Percentiles rank a stretch among this genome's conserved stretches.
Conservation (phyloP, 208 protist genomes). For the Trypanosoma rangeli region DNA sequence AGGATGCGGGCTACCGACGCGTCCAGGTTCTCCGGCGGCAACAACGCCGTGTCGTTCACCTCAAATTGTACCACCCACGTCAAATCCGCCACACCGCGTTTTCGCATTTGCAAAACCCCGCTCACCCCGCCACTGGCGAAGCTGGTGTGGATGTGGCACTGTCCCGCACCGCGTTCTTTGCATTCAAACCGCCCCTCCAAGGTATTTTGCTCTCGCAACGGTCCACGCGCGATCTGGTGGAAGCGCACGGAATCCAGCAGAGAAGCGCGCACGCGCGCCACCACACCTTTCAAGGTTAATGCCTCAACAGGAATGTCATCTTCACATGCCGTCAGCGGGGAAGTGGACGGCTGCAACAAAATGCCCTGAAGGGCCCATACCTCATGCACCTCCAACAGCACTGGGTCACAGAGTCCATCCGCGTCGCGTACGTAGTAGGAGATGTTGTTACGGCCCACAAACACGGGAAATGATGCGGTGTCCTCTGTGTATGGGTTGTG, state of each 20-base stretch:
- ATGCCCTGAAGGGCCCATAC: conserved; percentile 77
- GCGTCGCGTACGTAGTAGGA: conserved; percentile 69
- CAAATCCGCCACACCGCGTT: conserved; percentile 60
- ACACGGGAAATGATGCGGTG: conserved; percentile 38
- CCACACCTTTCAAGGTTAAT: conserved; percentile 39
- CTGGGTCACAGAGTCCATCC: conserved; percentile 78
- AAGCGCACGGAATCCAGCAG: conserved; percentile 11
- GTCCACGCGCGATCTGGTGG: neutral
- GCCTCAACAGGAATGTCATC: conserved; percentile 45
- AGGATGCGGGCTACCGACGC: conserved; percentile 36
- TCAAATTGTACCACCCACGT: conserved; percentile 50
- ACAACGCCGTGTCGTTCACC: conserved; percentile 20
- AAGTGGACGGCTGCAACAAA: conserved; percentile 30
- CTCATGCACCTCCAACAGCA: conserved; percentile 59
- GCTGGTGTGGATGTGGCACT: neutral
- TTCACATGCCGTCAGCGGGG: conserved; percentile 54
- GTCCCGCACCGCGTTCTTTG: conserved; percentile 8
- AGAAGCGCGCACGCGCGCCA: conserved; percentile 43
- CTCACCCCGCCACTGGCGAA: conserved; percentile 22
- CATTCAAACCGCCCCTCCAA: conserved; percentile 22
- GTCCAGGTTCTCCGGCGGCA: conserved; percentile 56
- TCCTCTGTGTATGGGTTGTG: conserved; percentile 46
- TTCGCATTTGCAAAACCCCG: conserved; percentile 36
- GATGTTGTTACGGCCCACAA: conserved; percentile 64
- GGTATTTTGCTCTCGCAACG: neutral